Conservation (phyloP, 129 eudicot genomes). For the Helianthus tuberosus region DNA sequence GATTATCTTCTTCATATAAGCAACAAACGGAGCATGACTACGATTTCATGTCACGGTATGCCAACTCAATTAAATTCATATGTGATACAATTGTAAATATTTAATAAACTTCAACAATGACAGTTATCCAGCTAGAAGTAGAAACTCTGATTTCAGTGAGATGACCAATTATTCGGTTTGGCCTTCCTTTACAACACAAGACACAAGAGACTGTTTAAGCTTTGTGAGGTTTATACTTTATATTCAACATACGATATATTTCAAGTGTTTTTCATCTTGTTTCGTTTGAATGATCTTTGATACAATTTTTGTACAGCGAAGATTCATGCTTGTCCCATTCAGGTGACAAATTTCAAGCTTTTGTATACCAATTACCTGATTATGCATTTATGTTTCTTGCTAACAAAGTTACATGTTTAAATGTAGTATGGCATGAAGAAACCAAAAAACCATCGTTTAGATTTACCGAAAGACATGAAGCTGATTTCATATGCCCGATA, state of each 20-base stretch:
- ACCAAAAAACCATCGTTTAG: conserved; percentile 28
- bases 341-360: conserved; percentile 41
- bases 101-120: conserved; percentile 25
- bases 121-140: conserved; percentile 39
- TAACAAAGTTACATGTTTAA: conserved; percentile 6
- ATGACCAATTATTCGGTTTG: conserved; percentile 36
- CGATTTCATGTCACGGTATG: conserved; percentile 45
- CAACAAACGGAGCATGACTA: conserved; percentile 35
- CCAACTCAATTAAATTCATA: conserved; percentile 20
- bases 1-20: conserved; percentile 40
- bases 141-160: conserved; percentile 38
- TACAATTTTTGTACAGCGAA: conserved; percentile 49
- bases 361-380: not conserved
- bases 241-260: not conserved
- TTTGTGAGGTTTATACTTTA: conserved; percentile 57
- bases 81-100: conserved; percentile 1
- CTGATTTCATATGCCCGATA: conserved; percentile 28
- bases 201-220: conserved; percentile 48
- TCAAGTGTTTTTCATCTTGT: conserved; percentile 14
- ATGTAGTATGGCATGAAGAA: conserved; percentile 47
- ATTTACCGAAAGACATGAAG: conserved; percentile 26
- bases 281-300: conserved; percentile 8
- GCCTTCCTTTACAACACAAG: conserved; percentile 44
- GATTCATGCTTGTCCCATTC: conserved; percentile 71
- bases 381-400: not conserved